A percentile compares a stretch with the other conserved stretches of the same genome.
Conservation (phyloP, 805 yeast genomes). For the Spathaspora hagerdaliae region DNA sequence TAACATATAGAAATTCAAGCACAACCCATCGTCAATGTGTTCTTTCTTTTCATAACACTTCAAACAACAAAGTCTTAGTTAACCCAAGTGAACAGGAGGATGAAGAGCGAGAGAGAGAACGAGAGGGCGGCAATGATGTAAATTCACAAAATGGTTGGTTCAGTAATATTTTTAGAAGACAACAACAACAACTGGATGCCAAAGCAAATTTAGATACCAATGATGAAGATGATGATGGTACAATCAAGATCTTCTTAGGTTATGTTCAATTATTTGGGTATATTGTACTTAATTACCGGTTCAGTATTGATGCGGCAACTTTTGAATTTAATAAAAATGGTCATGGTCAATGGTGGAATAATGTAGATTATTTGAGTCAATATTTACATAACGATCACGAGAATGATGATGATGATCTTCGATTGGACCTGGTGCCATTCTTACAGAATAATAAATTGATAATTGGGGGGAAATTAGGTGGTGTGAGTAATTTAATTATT, state of each 20-base stretch:
- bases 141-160: conserved; percentile 12
- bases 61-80: conserved; percentile 8
- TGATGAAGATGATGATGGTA: not conserved
- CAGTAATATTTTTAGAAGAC: conserved; percentile 10
- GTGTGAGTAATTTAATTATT: conserved; percentile 28
- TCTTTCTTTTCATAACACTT: conserved; percentile 18
- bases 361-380: conserved; percentile 27
- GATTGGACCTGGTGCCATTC: conserved; percentile 20
- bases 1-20: conserved; percentile 11
- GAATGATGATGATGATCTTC: conserved; percentile 23
- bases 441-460: conserved; percentile 14
- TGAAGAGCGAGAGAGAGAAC: not conserved
- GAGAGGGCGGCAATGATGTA: not conserved
- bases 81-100: conserved; percentile 6
- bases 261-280: conserved; percentile 38
- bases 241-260: conserved; percentile 25
- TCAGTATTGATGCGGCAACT: conserved; percentile 15
- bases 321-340: conserved; percentile 10
- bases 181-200: not conserved
- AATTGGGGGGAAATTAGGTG: conserved; percentile 33
- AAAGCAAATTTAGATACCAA: not conserved
- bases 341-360: conserved; percentile 29
- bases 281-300: conserved; percentile 33
- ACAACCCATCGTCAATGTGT: conserved; percentile 9
- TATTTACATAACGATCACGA: conserved; percentile 18